These are phyloP conservation scores for Thermothielavioides terrestris DNA, from an alignment of 495 filamentous ascomycete species.

Conservation along the genomic window DNA sequence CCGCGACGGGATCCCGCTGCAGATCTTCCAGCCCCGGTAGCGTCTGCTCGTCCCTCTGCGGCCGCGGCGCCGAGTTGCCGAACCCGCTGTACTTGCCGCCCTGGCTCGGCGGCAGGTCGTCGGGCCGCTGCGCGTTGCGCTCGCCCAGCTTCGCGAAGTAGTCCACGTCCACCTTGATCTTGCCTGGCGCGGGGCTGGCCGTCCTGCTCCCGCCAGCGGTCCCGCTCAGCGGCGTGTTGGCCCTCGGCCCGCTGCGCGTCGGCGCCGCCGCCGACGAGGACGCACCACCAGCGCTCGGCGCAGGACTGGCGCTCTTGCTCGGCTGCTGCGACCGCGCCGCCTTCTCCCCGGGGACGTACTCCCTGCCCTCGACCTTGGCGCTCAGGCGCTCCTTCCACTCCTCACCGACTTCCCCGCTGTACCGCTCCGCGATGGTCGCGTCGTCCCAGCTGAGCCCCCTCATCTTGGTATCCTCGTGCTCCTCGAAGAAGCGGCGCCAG, in stretches of 20 bases:
- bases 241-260: conserved; percentile 21
- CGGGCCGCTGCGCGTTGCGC: conserved; percentile 69
- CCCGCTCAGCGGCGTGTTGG: conserved; percentile 43
- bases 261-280: conserved; percentile 27
- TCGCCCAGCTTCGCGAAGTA: conserved; percentile 79
- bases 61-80: conserved; percentile 55
- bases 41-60: conserved; percentile 34
- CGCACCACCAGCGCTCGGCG: conserved; percentile 24
- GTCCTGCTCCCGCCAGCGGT: conserved; percentile 50
- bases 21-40: conserved; percentile 70
- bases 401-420: conserved; percentile 78
- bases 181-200: conserved; percentile 47
- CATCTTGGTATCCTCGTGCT: conserved; percentile 55
- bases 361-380: conserved; percentile 73
- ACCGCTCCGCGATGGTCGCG: conserved; percentile 72
- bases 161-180: conserved; percentile 63
- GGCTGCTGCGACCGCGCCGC: conserved; percentile 17
- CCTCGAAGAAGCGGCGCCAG: conserved; percentile 79
- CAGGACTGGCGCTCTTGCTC: conserved; percentile 11
- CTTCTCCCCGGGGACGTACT: conserved; percentile 64
- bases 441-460: conserved; percentile 59
- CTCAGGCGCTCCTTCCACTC: conserved; percentile 90
- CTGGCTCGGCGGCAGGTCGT: conserved; percentile 69
- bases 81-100: conserved; percentile 91
- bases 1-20: conserved; percentile 81